A percentile compares a stretch with the other conserved stretches of the same genome.
phyloP scores from a whole-genome alignment of 1,284 basidiomycete genomes.

The Trametes versicolor region DNA sequence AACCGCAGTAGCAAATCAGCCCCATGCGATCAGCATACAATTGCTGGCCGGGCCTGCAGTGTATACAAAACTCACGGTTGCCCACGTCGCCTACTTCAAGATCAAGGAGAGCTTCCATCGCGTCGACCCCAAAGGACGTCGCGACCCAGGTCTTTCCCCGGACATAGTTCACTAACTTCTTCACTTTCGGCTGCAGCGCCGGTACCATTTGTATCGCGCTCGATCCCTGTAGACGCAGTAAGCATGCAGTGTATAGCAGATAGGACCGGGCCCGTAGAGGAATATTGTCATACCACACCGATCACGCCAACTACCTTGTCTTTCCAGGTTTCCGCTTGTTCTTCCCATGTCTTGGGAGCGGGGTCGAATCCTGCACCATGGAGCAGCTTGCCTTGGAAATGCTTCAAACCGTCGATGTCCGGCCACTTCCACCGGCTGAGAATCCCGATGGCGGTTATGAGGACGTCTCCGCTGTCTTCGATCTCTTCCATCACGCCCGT shows the following conservation, averaged over 20 bases:
- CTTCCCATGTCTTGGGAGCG: conserved; percentile 55
- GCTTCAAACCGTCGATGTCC: conserved; percentile 60
- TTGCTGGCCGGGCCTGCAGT: not conserved
- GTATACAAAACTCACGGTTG: conserved; percentile 54
- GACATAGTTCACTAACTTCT: conserved; percentile 64
- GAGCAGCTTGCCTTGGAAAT: conserved; percentile 59
- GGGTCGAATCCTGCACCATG: conserved; percentile 69
- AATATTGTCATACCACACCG: conserved; percentile 60
- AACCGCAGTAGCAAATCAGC: not conserved
- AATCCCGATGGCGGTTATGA: conserved; percentile 60
- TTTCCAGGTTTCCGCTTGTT: conserved; percentile 58
- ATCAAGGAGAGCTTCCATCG: conserved; percentile 49
- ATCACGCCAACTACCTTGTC: conserved; percentile 69
- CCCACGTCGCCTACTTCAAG: conserved; percentile 43
- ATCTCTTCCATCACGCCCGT: conserved; percentile 52
- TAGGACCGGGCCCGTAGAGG: no score
- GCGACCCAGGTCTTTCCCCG: conserved; percentile 72
- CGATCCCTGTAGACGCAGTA: conserved; percentile 56
- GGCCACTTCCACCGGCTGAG: conserved; percentile 69
- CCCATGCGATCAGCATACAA: not conserved
- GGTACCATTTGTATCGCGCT: conserved; percentile 73
- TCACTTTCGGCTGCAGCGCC: conserved; percentile 62
- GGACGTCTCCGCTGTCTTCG: conserved; percentile 60
- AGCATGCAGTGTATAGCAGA: not conserved
- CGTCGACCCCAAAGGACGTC: conserved; percentile 54